Evolutionary conservation across 306 rosid species (phyloP).

Genomic region (Bauhinia variegata): DNA sequence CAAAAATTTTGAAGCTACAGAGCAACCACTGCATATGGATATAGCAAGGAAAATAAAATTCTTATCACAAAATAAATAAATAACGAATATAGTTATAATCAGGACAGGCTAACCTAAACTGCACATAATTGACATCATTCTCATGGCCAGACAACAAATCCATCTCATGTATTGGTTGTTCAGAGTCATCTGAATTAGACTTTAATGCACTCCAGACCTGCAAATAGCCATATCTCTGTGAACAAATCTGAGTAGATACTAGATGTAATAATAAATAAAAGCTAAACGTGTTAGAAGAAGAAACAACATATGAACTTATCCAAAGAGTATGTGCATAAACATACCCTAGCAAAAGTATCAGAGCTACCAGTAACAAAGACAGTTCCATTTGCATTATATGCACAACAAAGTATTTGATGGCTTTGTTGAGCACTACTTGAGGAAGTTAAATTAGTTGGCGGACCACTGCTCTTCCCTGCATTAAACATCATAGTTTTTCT

Average conservation of each 20-base stretch:
- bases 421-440: conserved; percentile 63
- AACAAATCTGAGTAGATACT: conserved; percentile 41
- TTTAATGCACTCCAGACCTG: conserved; percentile 89
- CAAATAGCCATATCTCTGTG: conserved; percentile 36
- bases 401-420: conserved; percentile 86
- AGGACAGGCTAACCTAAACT: conserved; percentile 70
- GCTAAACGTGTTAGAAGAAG: conserved; percentile 27
- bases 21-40: conserved; percentile 73
- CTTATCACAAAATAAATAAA: conserved; percentile 20
- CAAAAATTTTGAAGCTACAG: conserved; percentile 69
- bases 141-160: conserved; percentile 89
- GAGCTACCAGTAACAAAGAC: conserved; percentile 94
- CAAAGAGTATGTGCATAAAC: conserved; percentile 28
- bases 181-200: conserved; percentile 58
- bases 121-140: conserved; percentile 90
- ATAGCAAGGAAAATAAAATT: conserved; percentile 35
- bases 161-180: conserved; percentile 73
- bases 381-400: conserved; percentile 85
- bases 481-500: conserved; percentile 32
- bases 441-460: conserved; percentile 57
- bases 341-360: conserved; percentile 87
- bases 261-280: conserved; percentile 33
- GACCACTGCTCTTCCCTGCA: conserved; percentile 73
- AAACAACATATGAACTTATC: conserved; percentile 35
- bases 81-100: conserved; percentile 19